A percentile compares a stretch with the other conserved stretches of the same genome.
phyloP scores from a whole-genome alignment of 306 rosid genomes.

The Cucurbita ficifolia region DNA sequence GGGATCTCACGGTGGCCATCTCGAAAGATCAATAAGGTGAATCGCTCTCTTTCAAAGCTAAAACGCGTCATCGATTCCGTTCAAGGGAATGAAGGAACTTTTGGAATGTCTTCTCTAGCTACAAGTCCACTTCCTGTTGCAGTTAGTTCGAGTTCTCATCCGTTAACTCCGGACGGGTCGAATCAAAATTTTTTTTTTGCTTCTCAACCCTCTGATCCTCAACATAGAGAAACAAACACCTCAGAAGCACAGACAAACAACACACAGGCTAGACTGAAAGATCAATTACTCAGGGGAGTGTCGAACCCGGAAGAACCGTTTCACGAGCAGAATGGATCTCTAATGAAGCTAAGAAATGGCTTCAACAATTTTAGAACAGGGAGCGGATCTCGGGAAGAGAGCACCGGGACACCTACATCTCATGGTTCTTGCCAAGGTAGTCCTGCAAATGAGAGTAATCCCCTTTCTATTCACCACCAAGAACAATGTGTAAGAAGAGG shows the following conservation, averaged over 20 bases:
- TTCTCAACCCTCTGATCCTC: conserved; percentile 24
- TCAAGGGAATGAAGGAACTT: conserved; percentile 68
- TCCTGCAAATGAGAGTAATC: conserved; percentile 42
- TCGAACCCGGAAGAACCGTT: conserved; percentile 18
- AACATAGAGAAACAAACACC: conserved; percentile 29
- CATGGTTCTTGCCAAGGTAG: conserved; percentile 68
- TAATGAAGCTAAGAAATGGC: conserved; percentile 18
- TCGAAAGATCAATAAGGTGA: conserved; percentile 80
- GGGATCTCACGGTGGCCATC: conserved; percentile 96
- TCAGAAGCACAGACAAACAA: conserved; percentile 24
- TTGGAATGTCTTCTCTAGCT: conserved; percentile 40
- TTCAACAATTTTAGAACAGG: conserved; percentile 26
- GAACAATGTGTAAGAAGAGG: conserved; percentile 24
- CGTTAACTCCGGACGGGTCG: conserved; percentile 29
- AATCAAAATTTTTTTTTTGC: conserved; percentile 21
- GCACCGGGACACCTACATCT: conserved; percentile 54
- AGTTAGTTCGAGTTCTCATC: conserved; percentile 31
- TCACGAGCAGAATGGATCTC: conserved; percentile 17
- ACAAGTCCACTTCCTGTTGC: conserved; percentile 33
- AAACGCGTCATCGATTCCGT: conserved; percentile 74
- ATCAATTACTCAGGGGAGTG: conserved; percentile 26
- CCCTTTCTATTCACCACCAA: conserved; percentile 18
- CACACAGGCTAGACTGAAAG: conserved; percentile 17
- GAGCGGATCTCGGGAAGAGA: conserved; percentile 61
- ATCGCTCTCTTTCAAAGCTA: conserved; percentile 65